Evolutionary conservation across 2,329 filamentous ascomycete genomes (phyloP), one percentile per base, ranked within the genome.

Genomic region (Epichloe aotearoae): DNA sequence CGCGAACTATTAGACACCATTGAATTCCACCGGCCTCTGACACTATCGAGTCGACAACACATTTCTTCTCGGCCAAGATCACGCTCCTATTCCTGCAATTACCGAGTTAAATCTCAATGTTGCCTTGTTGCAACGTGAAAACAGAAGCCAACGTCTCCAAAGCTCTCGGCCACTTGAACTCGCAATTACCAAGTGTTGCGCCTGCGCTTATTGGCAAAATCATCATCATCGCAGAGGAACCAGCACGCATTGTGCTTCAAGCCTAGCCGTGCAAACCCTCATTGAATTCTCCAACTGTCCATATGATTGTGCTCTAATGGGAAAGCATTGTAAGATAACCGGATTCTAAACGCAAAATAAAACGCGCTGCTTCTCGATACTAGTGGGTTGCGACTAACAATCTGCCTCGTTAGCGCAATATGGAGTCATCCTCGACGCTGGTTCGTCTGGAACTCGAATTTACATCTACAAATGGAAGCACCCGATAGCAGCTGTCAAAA

Each of bases 401-500:
- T 30, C 30, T 38, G 15, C 37, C 12, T 44, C 17, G 30, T 38
- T 54, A 81, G 77, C 75, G 63, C 77, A 80, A 72, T 96, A 94
- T 76, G 93, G 90, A 65, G 87, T 97, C 61, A 90, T 98, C 64
- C 80, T 98, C 63, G 93, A 98, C 77, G 93, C 93, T 66, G 93
- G 93, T 59, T 97, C 93, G 68, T 97, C 93, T 67, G 91, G 93
- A 65, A 97, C 91, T 61, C 86, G 93, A 65, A 77, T 95, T 56
- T 88, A 98, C 67, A 81, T 98, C 52, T 98, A 98, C 71, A 81
- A 83, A 68, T 98, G 93, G 93, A 80, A 90, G 62, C 85, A 94
- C 62, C 82, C 83, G 56, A 73, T 79, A 39, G 76, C 76, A 58
- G 84, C 86, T 40, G 49, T 56, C 73, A 80, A 60, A 74, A 81